Evolutionary conservation across 169 alveolate genomes (phyloP).

Genomic region (Neospora caninum): DNA sequence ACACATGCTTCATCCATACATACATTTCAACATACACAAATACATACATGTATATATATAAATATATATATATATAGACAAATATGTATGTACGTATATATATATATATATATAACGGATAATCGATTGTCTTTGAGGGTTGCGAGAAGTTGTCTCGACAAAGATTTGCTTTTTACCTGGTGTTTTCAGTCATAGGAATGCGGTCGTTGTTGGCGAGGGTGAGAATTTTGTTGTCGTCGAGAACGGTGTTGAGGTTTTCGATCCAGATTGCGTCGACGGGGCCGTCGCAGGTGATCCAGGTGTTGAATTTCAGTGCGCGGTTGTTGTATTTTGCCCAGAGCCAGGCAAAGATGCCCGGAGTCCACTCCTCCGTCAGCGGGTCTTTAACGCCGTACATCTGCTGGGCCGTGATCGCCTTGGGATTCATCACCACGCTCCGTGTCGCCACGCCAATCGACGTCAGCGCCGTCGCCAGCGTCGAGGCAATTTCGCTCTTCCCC

Average conservation of each 20-base stretch:
- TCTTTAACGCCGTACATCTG: constrained; percentile 91
- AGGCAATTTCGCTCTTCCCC: constrained; percentile 95
- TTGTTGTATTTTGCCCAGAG: constrained; percentile 94
- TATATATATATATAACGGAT: background rate
- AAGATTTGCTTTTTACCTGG: constrained; percentile 29
- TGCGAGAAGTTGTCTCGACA: too few species aligned
- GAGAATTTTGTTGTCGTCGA: constrained; percentile 94
- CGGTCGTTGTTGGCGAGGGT: constrained; percentile 94
- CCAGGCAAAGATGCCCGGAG: constrained; percentile 94
- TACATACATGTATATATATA: background rate
- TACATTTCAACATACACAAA: background rate
- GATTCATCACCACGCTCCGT: constrained; percentile 92
- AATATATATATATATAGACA: background rate
- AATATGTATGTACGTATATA: background rate
- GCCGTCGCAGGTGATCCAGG: constrained; percentile 97
- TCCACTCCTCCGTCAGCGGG: constrained; percentile 95
- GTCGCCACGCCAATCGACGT: constrained; percentile 83
- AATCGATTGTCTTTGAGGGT: too few species aligned
- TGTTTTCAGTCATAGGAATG: constrained; percentile 94
- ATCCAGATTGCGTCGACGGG: constrained; percentile 98
- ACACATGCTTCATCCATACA: background rate
- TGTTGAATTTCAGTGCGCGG: constrained; percentile 86
- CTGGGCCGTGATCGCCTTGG: constrained; percentile 95
- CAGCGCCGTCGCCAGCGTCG: constrained; percentile 90
- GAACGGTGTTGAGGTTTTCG: constrained; percentile 95